These are phyloP conservation scores for Citrus reticulata DNA, from an alignment of 345 rosid genomes.

Conservation along the genomic window DNA sequence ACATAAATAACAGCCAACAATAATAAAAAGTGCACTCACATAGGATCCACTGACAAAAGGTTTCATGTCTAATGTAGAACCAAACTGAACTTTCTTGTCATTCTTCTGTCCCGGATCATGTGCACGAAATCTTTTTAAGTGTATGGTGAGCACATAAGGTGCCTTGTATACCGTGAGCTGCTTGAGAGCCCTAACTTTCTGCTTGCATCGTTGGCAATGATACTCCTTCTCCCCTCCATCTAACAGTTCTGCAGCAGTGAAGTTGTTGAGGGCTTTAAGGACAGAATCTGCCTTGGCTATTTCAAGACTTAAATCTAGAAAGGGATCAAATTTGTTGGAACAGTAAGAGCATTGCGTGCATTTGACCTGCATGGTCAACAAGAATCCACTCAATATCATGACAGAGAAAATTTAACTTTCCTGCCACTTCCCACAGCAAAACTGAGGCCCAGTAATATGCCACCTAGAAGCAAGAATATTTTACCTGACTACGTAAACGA, in stretches of 20 bases:
- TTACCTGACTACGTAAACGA: constrained; percentile 86
- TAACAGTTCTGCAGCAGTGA: constrained; percentile 69
- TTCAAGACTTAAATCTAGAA: constrained; percentile 88
- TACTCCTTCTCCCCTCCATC: constrained; percentile 93
- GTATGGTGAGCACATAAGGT: constrained; percentile 79
- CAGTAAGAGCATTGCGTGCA: constrained; percentile 73
- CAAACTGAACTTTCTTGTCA: constrained; percentile 66
- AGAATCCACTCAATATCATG: background rate
- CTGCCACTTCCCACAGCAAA: background rate
- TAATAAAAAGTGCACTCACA: constrained; percentile 49
- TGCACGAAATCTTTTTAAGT: constrained; percentile 86
- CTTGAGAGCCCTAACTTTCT: constrained; percentile 82
- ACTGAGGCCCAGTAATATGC: background rate
- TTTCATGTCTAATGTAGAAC: constrained; percentile 65
- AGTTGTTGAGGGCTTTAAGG: constrained; percentile 65
- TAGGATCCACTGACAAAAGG: constrained; percentile 72
- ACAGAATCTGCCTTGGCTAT: constrained; percentile 77
- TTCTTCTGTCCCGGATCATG: constrained; percentile 72
- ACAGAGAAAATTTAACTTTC: background rate
- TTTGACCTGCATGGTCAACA: constrained; percentile 47
- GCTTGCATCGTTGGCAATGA: constrained; percentile 82
- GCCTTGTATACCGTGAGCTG: constrained; percentile 84
- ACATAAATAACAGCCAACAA: constrained; percentile 2
- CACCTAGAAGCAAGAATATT: background rate
- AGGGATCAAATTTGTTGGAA: constrained; percentile 87